Conservation (phyloP, 2,329 filamentous ascomycete species). For the Cercospora sp. region DNA sequence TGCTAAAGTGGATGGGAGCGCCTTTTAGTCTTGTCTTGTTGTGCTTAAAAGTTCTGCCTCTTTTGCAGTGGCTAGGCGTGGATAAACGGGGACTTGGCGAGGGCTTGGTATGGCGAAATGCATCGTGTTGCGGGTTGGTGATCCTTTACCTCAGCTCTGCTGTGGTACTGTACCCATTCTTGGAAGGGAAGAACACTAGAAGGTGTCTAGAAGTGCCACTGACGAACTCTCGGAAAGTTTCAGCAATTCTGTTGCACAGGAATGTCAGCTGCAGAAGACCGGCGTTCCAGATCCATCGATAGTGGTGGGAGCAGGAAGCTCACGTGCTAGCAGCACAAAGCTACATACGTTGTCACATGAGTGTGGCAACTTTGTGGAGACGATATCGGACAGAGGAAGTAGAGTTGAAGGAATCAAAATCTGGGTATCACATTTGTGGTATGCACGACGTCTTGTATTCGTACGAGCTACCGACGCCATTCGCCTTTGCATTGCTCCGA, state of each 20-base stretch:
- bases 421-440: slow-evolving; percentile 18
- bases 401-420: neutral
- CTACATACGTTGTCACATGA: neutral
- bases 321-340: neutral
- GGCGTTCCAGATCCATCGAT: neutral
- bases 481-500: slow-evolving; percentile 25
- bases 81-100: neutral
- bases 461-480: slow-evolving; percentile 25
- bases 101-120: neutral
- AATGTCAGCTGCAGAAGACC: neutral
- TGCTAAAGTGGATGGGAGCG: neutral
- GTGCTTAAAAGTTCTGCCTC: neutral
- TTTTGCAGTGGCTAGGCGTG: neutral
- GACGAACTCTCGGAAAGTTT: neutral
- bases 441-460: slow-evolving; percentile 18
- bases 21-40: neutral
- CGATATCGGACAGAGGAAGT: neutral
- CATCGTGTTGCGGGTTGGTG: neutral
- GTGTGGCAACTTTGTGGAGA: neutral
- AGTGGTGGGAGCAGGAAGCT: neutral
- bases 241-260: neutral
- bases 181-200: neutral
- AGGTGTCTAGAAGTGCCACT: neutral
- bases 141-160: neutral
- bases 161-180: neutral